Evolutionary conservation across 2,329 filamentous ascomycete species (phyloP), one percentile per base, ranked within the genome.

Genomic region (Colletotrichum chrysophilum): DNA sequence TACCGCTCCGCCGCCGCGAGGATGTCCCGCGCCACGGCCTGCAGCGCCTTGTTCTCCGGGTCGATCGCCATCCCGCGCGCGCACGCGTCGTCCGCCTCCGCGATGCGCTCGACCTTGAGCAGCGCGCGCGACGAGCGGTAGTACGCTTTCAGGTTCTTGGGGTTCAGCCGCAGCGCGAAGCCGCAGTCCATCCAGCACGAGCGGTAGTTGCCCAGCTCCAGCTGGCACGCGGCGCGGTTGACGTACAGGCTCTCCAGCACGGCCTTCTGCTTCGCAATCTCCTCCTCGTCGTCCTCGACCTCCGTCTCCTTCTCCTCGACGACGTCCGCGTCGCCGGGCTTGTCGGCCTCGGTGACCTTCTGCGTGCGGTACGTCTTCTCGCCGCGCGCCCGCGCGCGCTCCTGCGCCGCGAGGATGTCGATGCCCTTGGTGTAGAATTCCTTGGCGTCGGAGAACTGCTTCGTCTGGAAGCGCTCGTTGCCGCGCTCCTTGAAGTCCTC

Each of bases 371-470:
- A 71, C 48, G 77, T 78, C 69, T 58, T 73, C 71, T 80, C 80
- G 10, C 84, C 88, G 76, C 70, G 83, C 71, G 86, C 85, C 30
- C 91, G 87, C 78, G 90, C 90, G 71, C 86, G 84, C 81, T 95
- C 91, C 83, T 94, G 93, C 7, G 87, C 87, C 13, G 89, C 88
- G 21, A 98, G 85, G 8, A 97, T 91, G 13, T 91, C 87, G 68
- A 98, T 89, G n/a, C 93, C 96, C 86, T 98, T 97, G 34, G 90
- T 91, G 84, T 99, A 99, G 84, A 96, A 98, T 84, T 98, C 96
- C 82, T 94, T 93, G 5, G 96, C 97, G 84, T 98, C 96, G 30
- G 85, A 88, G 92, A 94, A 98, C 64, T 91, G 89, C 84, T 92
- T 93, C 71, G 89, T 89, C 79, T 90, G 89, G 82, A 97, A 98